Percentiles rank a stretch among this genome's conserved stretches.
Conservation (phyloP, 345 rosid genomes). For the Hibiscus trionum region DNA sequence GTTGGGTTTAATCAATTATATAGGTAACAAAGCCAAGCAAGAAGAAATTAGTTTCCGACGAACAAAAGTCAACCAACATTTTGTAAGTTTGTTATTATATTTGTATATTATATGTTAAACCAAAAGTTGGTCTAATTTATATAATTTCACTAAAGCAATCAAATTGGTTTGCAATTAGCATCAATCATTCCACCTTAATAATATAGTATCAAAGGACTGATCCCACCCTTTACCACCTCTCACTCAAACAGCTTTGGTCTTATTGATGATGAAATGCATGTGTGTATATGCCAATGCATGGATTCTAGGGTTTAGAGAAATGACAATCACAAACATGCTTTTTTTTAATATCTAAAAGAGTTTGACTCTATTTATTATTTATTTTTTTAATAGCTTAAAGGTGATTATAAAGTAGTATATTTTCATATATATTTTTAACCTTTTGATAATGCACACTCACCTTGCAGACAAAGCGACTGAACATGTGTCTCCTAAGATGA, state of each 20-base stretch:
- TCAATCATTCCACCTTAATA: background rate
- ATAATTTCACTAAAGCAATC: background rate
- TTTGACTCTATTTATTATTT: background rate
- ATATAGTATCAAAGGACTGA: constrained; percentile 16
- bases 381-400: no score
- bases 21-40: background rate
- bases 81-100: background rate
- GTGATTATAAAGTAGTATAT: no score
- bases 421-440: no score
- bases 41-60: background rate
- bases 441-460: no score
- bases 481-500: no score
- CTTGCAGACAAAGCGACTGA: no score
- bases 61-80: constrained; percentile 9
- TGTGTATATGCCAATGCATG: constrained; percentile 21
- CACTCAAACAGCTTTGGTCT: constrained; percentile 39
- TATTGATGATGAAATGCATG: constrained; percentile 31
- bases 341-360: constrained; percentile 4
- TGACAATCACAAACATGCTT: constrained; percentile 65
- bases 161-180: background rate
- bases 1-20: background rate
- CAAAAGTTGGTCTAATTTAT: background rate
- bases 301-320: constrained; percentile 60
- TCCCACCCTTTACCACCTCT: constrained; percentile 30
- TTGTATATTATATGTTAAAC: background rate